Evolutionary conservation across 345 rosid species (phyloP).

Genomic region (Murraya paniculata): DNA sequence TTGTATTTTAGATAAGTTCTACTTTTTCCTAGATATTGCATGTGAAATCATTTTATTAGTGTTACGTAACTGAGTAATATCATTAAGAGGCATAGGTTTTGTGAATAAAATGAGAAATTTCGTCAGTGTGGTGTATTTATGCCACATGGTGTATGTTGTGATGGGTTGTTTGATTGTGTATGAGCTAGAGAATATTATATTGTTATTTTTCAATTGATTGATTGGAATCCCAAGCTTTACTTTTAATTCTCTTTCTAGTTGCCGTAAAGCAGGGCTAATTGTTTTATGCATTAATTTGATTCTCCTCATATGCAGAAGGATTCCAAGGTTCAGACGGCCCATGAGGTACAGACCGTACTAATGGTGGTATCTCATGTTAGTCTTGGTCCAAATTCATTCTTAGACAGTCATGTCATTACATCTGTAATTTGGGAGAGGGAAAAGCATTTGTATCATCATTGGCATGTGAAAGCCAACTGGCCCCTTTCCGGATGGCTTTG

Average conservation of each 20-base stretch:
- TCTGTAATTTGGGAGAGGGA: constrained; percentile 4
- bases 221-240: not conserved
- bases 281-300: not conserved
- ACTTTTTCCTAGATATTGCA: not conserved
- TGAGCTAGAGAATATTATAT: not conserved
- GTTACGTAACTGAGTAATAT: not conserved
- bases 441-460: constrained; percentile 19
- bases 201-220: not conserved
- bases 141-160: not conserved
- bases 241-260: not conserved
- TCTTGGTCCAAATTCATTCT: not conserved
- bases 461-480: constrained; percentile 21
- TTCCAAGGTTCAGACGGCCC: constrained; percentile 91
- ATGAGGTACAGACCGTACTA: constrained; percentile 91
- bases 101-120: not conserved
- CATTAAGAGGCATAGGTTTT: not conserved
- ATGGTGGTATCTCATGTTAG: constrained; percentile 12
- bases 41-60: not conserved
- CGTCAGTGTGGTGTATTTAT: not conserved
- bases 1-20: not conserved
- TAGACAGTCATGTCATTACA: constrained; percentile 9
- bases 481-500: constrained; percentile 21
- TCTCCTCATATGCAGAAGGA: constrained; percentile 61
- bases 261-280: not conserved
- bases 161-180: not conserved